Evolutionary conservation across 2,329 filamentous ascomycete species (phyloP), one percentile per base, ranked within the genome.

Genomic region (Alternaria dauci): DNA sequence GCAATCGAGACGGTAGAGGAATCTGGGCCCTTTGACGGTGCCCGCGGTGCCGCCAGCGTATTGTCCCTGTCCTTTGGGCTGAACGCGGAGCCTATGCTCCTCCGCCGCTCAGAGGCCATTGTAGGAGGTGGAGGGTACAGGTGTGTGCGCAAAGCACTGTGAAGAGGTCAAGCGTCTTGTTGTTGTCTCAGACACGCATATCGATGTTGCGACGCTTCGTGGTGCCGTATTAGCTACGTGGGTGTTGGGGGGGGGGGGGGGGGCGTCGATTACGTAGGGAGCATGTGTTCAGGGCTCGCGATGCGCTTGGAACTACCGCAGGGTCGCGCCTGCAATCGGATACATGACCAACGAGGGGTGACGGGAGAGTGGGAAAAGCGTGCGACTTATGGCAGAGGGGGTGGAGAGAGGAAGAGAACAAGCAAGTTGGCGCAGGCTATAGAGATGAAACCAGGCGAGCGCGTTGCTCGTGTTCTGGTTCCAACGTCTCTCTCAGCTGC

Each of bases 1-100:
- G 71, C 66, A 43, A 76, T 52, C 2, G 76, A 77, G 28, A 71
- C 68, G 0, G 74, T 65, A 7, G 74, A 76, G 36, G 74, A 76
- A 36, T 64, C 72, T 42, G 67, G 67, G 66, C 70, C 67, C 55
- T 75, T 74, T 44, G 70, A 69, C 2, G 58, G 46, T n/a, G 59
- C 26, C 18, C 58, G 63, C 43, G 71, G 72, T n/a, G 71, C 66
- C 18, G 71, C 68, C 58, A 75, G 68, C 28, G 68, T 65, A 47
- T 57, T 66, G 41, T 76, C 70, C 55, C 60, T 20, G 46, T 59
- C 46, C 36, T 52, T 34, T 28, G 44, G 30, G 36, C 55, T 65
- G 41, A 59, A 53, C 55, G 62, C 62, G 14, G 72, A 72, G 16
- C 67, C 59, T 44, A 70, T 66, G 65, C 71, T 72, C 41, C 55